Conservation (phyloP, 2,329 filamentous ascomycete species). For the Fusarium sacchari region DNA sequence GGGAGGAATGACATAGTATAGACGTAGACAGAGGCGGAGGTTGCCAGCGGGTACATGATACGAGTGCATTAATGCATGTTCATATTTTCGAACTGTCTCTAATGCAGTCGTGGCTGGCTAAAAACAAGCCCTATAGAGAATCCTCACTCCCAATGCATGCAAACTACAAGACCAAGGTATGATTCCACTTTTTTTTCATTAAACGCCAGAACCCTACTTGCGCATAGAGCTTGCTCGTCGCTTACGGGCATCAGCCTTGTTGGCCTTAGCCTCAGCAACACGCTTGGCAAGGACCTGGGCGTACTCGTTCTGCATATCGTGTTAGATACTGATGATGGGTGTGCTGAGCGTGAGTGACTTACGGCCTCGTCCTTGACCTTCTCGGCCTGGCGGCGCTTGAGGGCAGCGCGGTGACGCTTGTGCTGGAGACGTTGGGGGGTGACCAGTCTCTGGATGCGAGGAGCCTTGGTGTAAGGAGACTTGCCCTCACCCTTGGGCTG, state of each 20-base stretch:
- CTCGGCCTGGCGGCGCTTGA: conserved; percentile 98
- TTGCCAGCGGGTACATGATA: conserved; percentile 31
- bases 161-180: conserved; percentile 53
- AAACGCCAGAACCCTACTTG: conserved; percentile 71
- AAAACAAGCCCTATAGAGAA: conserved; percentile 47
- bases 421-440: conserved; percentile 99
- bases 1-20: neutral
- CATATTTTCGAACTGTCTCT: conserved; percentile 51
- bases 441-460: conserved; percentile 99
- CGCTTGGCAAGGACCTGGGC: conserved; percentile 96
- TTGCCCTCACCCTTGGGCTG: conserved; percentile 97
- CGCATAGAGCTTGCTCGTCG: conserved; percentile 94
- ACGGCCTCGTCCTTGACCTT: conserved; percentile 99
- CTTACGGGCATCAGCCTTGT: conserved; percentile 95
- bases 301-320: conserved; percentile 84
- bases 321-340: neutral
- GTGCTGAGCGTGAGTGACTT: conserved; percentile 56
- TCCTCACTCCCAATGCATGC: conserved; percentile 56
- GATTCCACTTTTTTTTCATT: conserved; percentile 49
- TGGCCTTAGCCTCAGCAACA: conserved; percentile 93
- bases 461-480: conserved; percentile 99
- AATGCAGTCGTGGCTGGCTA: conserved; percentile 51
- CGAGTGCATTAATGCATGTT: conserved; percentile 47
- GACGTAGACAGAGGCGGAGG: conserved; percentile 7
- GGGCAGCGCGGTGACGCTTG: conserved; percentile 97